A percentile compares a stretch with the other conserved stretches of the same genome.
These are phyloP conservation scores for Eucalyptus curtisii DNA, from an alignment of 345 rosid species.

Conservation along the genomic window DNA sequence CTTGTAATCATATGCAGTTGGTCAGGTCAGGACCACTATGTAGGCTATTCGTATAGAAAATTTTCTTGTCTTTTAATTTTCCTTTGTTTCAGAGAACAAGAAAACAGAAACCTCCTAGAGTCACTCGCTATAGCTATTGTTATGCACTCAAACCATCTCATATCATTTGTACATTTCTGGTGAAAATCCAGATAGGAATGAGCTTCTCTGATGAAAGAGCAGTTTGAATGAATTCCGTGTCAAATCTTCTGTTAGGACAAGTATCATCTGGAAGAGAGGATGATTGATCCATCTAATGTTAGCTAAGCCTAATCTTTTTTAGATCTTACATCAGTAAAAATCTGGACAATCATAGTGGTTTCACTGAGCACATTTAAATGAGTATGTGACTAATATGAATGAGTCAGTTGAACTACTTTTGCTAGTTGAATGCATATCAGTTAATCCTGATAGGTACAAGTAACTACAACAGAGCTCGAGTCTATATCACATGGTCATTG, in stretches of 20 bases:
- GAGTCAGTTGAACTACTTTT: background rate
- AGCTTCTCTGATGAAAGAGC: background rate
- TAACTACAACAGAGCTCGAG: background rate
- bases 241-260: background rate
- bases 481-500: background rate
- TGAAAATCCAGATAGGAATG: background rate
- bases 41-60: background rate
- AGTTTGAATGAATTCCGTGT: background rate
- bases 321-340: background rate
- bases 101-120: background rate
- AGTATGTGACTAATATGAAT: background rate
- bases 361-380: background rate
- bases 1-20: background rate
- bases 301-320: background rate
- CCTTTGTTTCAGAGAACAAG: background rate
- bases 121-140: background rate
- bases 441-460: background rate
- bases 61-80: background rate
- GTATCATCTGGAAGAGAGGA: background rate
- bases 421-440: background rate
- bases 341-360: background rate
- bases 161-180: background rate
- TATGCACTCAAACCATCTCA: background rate
- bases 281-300: background rate
- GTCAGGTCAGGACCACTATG: background rate